These are phyloP conservation scores for Ceratocystis harringtonii DNA, from an alignment of 2,329 filamentous ascomycete species.

Conservation along the genomic window DNA sequence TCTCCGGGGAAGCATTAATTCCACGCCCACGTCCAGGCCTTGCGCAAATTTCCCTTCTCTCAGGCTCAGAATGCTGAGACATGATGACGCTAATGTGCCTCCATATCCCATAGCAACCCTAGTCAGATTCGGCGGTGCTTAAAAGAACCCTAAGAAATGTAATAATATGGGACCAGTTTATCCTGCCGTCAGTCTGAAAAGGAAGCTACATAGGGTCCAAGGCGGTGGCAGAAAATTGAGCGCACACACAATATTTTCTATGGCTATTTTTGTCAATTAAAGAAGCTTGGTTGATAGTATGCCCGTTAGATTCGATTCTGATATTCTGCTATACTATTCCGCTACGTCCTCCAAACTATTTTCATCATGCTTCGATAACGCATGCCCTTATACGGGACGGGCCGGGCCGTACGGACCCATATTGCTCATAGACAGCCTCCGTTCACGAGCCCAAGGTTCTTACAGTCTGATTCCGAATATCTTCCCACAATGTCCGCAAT, in stretches of 20 bases:
- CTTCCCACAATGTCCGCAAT: conserved; percentile 11
- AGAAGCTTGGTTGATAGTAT: no score
- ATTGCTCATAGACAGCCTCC: neutral
- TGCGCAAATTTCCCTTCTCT: no score
- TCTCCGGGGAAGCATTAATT: no score
- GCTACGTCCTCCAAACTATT: no score
- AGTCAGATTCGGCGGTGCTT: neutral
- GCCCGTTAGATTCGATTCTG: no score
- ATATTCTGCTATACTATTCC: no score
- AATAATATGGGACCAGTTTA: neutral
- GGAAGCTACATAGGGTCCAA: neutral
- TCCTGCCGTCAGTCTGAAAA: neutral
- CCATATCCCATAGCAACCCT: no score
- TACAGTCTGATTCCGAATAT: neutral
- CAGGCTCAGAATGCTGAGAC: no score
- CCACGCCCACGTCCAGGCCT: no score
- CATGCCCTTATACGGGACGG: neutral
- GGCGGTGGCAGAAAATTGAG: neutral
- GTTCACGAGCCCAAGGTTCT: neutral
- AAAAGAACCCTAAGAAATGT: neutral
- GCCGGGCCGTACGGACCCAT: neutral
- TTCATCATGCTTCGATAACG: no score
- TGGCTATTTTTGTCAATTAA: neutral
- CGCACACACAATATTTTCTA: neutral
- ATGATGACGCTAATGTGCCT: no score